Base-by-base conservation (phyloP, 495 filamentous ascomycete genomes). In the Lasiosphaeriaceae sp. region DNA sequence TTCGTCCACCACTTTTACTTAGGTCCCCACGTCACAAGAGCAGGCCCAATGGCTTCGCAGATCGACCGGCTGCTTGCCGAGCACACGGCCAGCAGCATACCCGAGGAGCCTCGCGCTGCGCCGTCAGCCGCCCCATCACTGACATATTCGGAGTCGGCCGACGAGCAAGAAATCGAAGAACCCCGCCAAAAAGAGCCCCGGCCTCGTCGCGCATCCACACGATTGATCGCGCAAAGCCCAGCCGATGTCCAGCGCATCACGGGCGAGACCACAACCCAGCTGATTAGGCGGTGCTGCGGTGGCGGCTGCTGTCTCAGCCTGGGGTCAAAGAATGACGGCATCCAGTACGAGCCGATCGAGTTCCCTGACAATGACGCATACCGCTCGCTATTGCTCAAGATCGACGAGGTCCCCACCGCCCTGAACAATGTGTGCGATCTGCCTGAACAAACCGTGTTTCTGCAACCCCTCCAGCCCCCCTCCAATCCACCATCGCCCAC, bases 321-420 rank as follows among this genome's bases (percentile, higher is more conserved):
- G 49, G 79, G 56, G 8, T 37, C 80, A 61, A 78, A 78, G 58
- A 79, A 76, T 6, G 72, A 81, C 44, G 74, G 71, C 21, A 67
- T 81, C 44, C 72, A 80, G 45, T 84, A 80, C 45, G 81, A 85
- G 53, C 73, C 71, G 45, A 67, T 84, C n/a, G 76, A 82, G 50
- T 75, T 88, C n/a, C 90, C 91, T 2, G 82, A 90, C 69, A 96
- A 96, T 66, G 81, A 87, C 58, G 94, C 94, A 5, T 98, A 87
- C 69, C 80, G 83, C 50, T 88, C 84, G 55, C 75, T 98, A 20
- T 74, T 84, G 20, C 74, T 97, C 58, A 88, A 87, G 61, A 78
- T 97, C 47, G 84, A 87, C 54, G 80, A 83, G 41, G 83, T 97
- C 49, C 86, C 80, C 7, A 89, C 82, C 37, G 76, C 84, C 26